Percentiles rank a stretch among this genome's conserved stretches.
Evolutionary conservation across 2,329 filamentous ascomycete genomes (phyloP).

Genomic region (Exophiala sp.): DNA sequence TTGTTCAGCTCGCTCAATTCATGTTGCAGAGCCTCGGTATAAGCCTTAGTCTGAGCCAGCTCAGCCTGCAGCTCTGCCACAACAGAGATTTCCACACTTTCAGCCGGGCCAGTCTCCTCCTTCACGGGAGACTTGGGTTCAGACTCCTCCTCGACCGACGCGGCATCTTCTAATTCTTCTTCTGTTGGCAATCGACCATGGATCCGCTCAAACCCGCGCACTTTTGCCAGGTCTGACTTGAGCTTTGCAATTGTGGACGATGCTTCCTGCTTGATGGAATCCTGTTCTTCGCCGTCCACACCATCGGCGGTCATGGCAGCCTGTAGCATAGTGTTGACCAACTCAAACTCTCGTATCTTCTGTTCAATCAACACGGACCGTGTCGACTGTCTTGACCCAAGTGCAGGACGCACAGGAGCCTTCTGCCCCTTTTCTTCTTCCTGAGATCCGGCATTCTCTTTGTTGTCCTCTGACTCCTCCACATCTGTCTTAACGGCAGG

Average conservation of each 20-base stretch:
- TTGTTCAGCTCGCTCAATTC: constrained; percentile 34
- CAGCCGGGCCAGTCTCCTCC: constrained; percentile 1
- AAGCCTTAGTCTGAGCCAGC: constrained; percentile 15
- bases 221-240: constrained; percentile 27
- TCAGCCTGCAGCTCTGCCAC: constrained; percentile 10
- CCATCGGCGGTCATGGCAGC: constrained; percentile 32
- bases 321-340: constrained; percentile 31
- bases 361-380: constrained; percentile 31
- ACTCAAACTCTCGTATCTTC: constrained; percentile 30
- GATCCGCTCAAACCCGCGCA: constrained; percentile 24
- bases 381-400: constrained; percentile 28
- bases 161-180: constrained; percentile 20
- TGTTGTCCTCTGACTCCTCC: constrained; percentile 31
- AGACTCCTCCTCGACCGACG: constrained; percentile 11
- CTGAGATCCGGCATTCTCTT: constrained; percentile 13
- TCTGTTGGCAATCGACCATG: constrained; percentile 25
- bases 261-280: constrained; percentile 27
- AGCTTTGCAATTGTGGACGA: constrained; percentile 28
- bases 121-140: neutral
- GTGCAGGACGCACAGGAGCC: constrained; percentile 16
- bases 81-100: neutral
- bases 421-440: constrained; percentile 9
- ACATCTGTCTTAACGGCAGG: constrained; percentile 31
- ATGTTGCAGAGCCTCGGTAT: constrained; percentile 25
- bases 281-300: constrained; percentile 26